Evolutionary conservation across 2,329 filamentous ascomycete species (phyloP).

Genomic region (Raffaelea ambrosiae): DNA sequence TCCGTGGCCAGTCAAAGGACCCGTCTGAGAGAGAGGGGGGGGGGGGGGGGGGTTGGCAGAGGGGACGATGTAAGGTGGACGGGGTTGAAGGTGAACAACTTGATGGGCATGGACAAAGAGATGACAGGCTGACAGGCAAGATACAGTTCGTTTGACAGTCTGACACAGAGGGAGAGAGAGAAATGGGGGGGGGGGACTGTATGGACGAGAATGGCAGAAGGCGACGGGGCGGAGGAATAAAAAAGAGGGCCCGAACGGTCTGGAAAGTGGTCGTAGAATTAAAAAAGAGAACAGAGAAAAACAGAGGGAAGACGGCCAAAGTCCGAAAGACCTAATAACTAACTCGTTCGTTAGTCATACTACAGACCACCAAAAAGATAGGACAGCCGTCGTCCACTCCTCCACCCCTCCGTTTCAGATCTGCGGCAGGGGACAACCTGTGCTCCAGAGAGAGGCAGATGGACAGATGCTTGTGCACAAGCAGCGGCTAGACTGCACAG

Average conservation of each 20-base stretch:
- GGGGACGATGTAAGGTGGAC: no score
- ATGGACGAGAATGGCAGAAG: background rate
- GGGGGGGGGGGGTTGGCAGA: no score
- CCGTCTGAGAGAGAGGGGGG: background rate
- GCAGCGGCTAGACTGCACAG: no score
- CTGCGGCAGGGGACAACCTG: background rate
- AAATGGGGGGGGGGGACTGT: background rate
- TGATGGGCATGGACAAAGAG: no score
- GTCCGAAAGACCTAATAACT: no score
- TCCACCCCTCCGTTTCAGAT: conserved; percentile 4
- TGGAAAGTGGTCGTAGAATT: no score
- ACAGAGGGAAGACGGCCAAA: background rate
- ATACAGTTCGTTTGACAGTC: no score
- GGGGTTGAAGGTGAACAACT: no score
- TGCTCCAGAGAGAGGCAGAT: background rate
- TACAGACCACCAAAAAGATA: conserved; percentile 7
- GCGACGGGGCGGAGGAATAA: background rate
- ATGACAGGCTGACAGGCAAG: no score
- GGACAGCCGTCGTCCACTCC: background rate
- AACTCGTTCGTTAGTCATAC: no score
- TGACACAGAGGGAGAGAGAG: background rate
- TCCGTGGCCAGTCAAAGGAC: no score
- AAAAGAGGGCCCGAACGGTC: background rate
- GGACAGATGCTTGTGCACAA: background rate
- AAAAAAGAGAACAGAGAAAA: background rate